phyloP scores from a whole-genome alignment of 257 asterid species.

The Sherardia arvensis region DNA sequence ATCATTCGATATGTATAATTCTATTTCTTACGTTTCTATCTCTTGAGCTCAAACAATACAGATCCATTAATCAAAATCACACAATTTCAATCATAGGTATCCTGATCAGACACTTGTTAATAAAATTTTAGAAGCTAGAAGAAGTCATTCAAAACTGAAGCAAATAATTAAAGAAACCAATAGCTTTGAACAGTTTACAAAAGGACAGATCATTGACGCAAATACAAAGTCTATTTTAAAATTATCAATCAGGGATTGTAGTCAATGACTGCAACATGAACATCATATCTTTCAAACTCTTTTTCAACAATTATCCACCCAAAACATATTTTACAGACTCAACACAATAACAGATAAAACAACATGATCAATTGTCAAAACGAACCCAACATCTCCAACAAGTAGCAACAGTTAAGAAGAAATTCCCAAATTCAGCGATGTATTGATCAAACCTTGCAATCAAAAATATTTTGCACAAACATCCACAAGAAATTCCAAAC shows the following conservation, averaged over 20 bases:
- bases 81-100: neutral
- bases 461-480: neutral
- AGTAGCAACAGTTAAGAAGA: neutral
- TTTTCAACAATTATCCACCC: neutral
- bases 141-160: neutral
- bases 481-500: neutral
- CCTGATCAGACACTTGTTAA: no score
- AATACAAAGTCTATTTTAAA: no score
- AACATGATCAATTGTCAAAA: neutral
- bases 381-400: neutral
- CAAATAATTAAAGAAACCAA: no score
- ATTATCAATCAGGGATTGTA: neutral
- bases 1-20: no score
- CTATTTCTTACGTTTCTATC: no score
- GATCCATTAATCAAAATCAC: neutral
- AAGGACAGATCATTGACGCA: no score
- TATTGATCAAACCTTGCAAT: neutral
- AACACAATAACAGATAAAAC: no score
- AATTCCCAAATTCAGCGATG: neutral
- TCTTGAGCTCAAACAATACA: no score
- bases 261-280: neutral
- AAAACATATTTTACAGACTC: no score
- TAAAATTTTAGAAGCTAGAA: neutral
- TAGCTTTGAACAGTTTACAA: neutral
- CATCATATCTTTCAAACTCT: neutral